These are phyloP conservation scores for Linnemannia zychae DNA, from an alignment of 192 early-diverging fungal species.

Conservation along the genomic window DNA sequence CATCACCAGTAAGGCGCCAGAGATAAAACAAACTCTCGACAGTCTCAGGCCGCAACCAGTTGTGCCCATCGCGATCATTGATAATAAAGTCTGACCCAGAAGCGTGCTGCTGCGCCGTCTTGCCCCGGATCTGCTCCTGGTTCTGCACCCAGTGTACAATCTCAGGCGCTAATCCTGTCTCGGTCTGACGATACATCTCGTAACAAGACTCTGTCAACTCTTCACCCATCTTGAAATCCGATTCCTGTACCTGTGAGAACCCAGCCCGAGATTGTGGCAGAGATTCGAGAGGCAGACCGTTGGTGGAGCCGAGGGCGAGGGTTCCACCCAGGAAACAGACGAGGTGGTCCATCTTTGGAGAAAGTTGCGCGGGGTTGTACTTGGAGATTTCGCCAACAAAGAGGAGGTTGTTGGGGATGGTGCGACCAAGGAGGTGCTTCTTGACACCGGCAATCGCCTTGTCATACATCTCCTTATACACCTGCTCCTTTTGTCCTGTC, in stretches of 20 bases:
- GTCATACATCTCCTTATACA: constrained; percentile 79
- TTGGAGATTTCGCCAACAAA: constrained; percentile 73
- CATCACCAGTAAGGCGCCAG: constrained; percentile 87
- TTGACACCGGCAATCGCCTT: constrained; percentile 74
- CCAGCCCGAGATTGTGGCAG: constrained; percentile 1
- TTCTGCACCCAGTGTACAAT: constrained; percentile 69
- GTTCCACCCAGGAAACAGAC: constrained; percentile 92
- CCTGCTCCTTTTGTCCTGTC: constrained; percentile 69
- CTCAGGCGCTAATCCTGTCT: constrained; percentile 56
- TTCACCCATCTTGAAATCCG: constrained; percentile 78
- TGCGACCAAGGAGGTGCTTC: constrained; percentile 70
- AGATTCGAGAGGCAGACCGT: constrained; percentile 61
- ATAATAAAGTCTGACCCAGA: constrained; percentile 70
- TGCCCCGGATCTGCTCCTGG: constrained; percentile 39
- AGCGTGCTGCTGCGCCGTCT: constrained; percentile 37
- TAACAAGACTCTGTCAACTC: constrained; percentile 78
- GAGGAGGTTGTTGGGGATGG: constrained; percentile 64
- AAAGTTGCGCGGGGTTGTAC: constrained; percentile 36
- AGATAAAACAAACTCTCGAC: constrained; percentile 89
- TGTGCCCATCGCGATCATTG: constrained; percentile 72
- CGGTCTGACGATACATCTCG: constrained; percentile 59
- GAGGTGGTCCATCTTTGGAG: constrained; percentile 88
- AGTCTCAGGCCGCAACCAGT: constrained; percentile 88
- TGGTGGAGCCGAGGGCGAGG: constrained; percentile 81
- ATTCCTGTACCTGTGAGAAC: constrained; percentile 26